These are phyloP conservation scores for Edaphochlamys debaryana DNA, from an alignment of 139 green algal genomes.

Conservation along the genomic window DNA sequence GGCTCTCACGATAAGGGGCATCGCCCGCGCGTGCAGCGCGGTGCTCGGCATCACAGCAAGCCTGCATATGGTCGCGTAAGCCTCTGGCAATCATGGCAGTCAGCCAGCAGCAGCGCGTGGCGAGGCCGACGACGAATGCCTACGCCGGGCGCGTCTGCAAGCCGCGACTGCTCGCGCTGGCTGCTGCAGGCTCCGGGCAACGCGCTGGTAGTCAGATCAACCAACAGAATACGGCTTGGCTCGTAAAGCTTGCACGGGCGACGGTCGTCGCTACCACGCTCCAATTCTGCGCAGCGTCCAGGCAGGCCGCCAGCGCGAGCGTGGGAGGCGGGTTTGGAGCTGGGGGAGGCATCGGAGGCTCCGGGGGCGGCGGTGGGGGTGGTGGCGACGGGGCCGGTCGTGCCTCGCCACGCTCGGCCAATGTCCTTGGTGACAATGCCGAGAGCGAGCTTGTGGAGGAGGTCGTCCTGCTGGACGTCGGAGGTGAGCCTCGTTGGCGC, in stretches of 20 bases:
- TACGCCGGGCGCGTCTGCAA: neutral
- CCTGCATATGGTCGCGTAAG: no score
- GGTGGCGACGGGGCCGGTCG: slow-evolving; percentile 1
- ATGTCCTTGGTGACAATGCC: slow-evolving; percentile 38
- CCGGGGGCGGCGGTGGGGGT: slow-evolving; percentile 32
- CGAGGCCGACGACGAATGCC: no score
- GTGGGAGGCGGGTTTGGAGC: slow-evolving; percentile 10
- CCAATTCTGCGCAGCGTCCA: neutral
- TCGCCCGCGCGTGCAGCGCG: no score
- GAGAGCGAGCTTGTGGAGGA: slow-evolving; percentile 65
- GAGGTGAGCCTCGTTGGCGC: slow-evolving; percentile 59
- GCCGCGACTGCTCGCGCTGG: neutral
- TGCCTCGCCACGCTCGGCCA: neutral
- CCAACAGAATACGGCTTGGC: neutral
- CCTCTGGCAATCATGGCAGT: no score
- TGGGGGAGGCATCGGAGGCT: slow-evolving; percentile 26
- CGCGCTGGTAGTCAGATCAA: neutral
- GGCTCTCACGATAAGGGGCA: no score
- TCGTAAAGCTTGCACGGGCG: slow-evolving; percentile 3
- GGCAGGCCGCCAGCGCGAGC: slow-evolving; percentile 17
- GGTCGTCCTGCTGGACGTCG: slow-evolving; percentile 84
- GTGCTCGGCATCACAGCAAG: no score
- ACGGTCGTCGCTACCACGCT: slow-evolving; percentile 5
- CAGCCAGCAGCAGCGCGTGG: no score
- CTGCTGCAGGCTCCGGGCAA: neutral